Evolutionary conservation across 1,284 basidiomycete species (phyloP).

Genomic region (Phlebopus sp.): DNA sequence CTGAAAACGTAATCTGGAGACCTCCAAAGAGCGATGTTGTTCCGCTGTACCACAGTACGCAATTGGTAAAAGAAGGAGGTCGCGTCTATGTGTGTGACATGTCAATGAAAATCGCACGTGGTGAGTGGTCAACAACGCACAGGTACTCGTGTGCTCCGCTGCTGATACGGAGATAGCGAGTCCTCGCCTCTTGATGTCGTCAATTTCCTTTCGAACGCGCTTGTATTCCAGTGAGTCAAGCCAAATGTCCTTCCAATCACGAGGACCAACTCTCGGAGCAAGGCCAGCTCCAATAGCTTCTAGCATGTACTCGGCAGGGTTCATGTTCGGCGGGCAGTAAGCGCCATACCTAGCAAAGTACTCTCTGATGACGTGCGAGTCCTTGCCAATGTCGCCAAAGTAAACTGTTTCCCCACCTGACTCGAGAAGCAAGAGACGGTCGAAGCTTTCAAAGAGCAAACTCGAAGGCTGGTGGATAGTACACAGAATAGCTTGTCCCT

Average conservation of each 20-base stretch:
- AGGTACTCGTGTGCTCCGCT: slow-evolving; percentile 41
- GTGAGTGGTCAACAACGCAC: slow-evolving; percentile 35
- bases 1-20: slow-evolving; percentile 83
- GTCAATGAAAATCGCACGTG: background rate
- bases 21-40: slow-evolving; percentile 78
- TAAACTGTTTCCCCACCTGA: slow-evolving; percentile 72
- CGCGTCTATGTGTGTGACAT: slow-evolving; percentile 48
- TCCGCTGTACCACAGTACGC: slow-evolving; percentile 68
- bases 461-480: slow-evolving; percentile 78
- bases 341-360: slow-evolving; percentile 74
- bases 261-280: slow-evolving; percentile 57
- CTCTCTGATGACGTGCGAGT: slow-evolving; percentile 56
- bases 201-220: slow-evolving; percentile 41
- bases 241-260: slow-evolving; percentile 82
- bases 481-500: slow-evolving; percentile 78
- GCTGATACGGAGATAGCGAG: slow-evolving; percentile 38
- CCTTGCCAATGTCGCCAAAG: slow-evolving; percentile 75
- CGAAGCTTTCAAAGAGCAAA: slow-evolving; percentile 73
- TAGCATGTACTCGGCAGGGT: slow-evolving; percentile 61
- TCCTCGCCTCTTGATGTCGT: slow-evolving; percentile 42
- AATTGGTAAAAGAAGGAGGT: slow-evolving; percentile 82
- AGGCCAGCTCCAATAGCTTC: slow-evolving; percentile 78
- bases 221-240: slow-evolving; percentile 48
- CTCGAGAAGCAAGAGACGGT: slow-evolving; percentile 65
- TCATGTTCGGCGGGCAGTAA: slow-evolving; percentile 57